These are phyloP conservation scores for Pythium oligandrum DNA, from an alignment of 352 stramenopile genomes.

Conservation along the genomic window DNA sequence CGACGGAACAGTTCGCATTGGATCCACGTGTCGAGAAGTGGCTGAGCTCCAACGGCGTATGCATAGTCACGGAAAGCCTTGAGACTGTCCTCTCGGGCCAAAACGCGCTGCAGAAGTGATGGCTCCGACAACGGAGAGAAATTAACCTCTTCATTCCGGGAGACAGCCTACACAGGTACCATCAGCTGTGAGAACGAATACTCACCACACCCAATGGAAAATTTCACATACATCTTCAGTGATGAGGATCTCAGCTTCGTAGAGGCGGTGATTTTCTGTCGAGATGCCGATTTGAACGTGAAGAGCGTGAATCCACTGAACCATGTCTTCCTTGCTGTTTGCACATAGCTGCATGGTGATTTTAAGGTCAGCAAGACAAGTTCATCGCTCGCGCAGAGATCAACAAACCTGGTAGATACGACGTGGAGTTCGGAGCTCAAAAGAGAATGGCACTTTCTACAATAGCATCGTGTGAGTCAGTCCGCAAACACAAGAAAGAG, in stretches of 20 bases:
- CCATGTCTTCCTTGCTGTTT: constrained; percentile 75
- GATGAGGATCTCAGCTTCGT: constrained; percentile 81
- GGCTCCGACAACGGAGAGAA: constrained; percentile 40
- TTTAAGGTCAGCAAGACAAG: background rate
- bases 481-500: background rate
- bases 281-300: constrained; percentile 78
- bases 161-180: constrained; percentile 36
- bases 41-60: constrained; percentile 51
- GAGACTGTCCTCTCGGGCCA: constrained; percentile 67
- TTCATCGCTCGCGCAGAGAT: background rate
- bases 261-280: constrained; percentile 73
- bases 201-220: too few relatives aligned
- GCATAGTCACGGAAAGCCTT: constrained; percentile 83
- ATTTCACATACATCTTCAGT: constrained; percentile 62
- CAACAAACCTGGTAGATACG: constrained; percentile 58
- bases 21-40: constrained; percentile 78
- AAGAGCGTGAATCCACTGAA: constrained; percentile 75
- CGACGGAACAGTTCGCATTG: constrained; percentile 78
- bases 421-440: constrained; percentile 71
- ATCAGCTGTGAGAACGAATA: too few relatives aligned
- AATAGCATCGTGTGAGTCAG: background rate
- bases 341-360: constrained; percentile 49
- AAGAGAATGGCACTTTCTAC: constrained; percentile 66
- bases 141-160: constrained; percentile 48
- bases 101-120: constrained; percentile 58